Percentiles rank a stretch among this genome's conserved stretches.
Evolutionary conservation across 176 grass and related monocot genomes (phyloP).

Genomic region (Carex kokanica): DNA sequence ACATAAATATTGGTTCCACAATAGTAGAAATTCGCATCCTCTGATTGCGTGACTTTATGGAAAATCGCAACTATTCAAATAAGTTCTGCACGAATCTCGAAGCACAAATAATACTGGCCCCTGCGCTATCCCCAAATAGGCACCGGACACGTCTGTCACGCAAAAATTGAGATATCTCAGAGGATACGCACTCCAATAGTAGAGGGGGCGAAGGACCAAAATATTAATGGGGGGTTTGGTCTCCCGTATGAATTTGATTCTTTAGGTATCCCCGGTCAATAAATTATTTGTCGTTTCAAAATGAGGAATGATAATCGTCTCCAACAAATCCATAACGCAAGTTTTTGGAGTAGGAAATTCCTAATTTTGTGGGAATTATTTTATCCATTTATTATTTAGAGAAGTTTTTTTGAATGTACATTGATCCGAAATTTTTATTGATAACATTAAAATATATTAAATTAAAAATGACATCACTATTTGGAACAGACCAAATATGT

Average conservation of each 20-base stretch:
- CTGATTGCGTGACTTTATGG: no score
- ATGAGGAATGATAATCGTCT: background rate
- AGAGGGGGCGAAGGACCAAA: background rate
- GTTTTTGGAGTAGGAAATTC: background rate
- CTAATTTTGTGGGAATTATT: background rate
- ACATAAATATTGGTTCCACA: background rate
- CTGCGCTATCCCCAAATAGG: no score
- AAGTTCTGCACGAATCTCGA: no score
- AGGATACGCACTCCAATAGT: no score
- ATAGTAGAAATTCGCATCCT: background rate
- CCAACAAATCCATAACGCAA: background rate
- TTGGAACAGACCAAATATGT: no score
- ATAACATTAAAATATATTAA: no score
- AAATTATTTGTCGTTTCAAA: constrained; percentile 11
- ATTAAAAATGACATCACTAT: no score
- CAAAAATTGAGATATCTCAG: no score
- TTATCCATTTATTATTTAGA: background rate
- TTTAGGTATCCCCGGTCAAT: background rate
- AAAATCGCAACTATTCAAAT: no score
- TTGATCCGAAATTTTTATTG: background rate
- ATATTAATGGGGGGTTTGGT: constrained; percentile 17
- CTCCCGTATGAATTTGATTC: background rate
- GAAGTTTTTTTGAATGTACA: background rate
- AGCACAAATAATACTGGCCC: no score
- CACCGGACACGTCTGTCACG: no score